Conservation (phyloP, 768 basidiomycete genomes). For the Lepiota brunneoincarnata region DNA sequence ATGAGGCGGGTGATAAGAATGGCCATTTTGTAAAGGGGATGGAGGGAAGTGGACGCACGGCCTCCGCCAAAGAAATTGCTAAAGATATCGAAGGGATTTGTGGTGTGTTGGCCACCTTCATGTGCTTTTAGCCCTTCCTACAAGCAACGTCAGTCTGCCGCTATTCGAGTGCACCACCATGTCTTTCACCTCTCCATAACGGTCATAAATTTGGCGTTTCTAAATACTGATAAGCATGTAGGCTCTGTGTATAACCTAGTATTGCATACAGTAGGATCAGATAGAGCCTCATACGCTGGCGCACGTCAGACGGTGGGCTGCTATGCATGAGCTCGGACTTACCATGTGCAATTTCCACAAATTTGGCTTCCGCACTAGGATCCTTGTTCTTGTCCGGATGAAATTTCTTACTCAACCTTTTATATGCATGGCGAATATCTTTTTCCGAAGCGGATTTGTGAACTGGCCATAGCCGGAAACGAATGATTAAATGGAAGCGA, state of each 20-base stretch:
- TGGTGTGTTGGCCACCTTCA: conserved; percentile 76
- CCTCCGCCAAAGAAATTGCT: conserved; percentile 88
- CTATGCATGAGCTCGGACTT: conserved; percentile 18
- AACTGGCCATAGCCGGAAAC: conserved; percentile 32
- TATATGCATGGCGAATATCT: conserved; percentile 92
- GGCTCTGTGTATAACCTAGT: neutral
- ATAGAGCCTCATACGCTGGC: conserved; percentile 91
- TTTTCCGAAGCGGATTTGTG: conserved; percentile 78
- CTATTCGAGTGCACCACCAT: neutral
- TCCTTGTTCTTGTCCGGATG: conserved; percentile 97
- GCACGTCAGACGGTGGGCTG: neutral
- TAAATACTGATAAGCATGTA: conserved; percentile 26
- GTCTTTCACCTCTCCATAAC: conserved; percentile 74
- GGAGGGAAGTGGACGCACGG: conserved; percentile 40
- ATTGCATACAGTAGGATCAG: conserved; percentile 67
- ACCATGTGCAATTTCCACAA: conserved; percentile 92
- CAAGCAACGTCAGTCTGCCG: neutral
- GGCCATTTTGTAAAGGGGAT: neutral
- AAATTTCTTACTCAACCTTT: conserved; percentile 80
- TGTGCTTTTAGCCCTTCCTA: conserved; percentile 91
- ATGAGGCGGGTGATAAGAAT: conserved; percentile 1
- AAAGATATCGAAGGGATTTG: conserved; percentile 95
- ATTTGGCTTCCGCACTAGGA: conserved; percentile 75
- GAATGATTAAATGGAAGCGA: conserved; percentile 20
- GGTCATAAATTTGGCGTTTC: conserved; percentile 94